Conservation (phyloP, 345 rosid species). For the Gossypium anomalum region DNA sequence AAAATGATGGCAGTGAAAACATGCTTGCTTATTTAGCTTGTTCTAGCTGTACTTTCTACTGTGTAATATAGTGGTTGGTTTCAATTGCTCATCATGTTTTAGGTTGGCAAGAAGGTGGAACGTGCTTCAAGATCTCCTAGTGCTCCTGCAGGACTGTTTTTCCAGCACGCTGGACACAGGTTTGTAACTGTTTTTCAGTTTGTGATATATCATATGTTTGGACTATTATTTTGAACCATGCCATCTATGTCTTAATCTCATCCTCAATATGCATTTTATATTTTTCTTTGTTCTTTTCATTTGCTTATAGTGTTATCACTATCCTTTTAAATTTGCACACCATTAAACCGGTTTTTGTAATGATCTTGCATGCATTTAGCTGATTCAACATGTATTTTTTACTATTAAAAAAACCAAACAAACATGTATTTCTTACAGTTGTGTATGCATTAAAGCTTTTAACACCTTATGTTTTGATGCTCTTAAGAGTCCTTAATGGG, state of each 20-base stretch:
- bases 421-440: not conserved
- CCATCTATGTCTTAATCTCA: conserved; percentile 4
- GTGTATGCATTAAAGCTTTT: not conserved
- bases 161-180: conserved; percentile 81
- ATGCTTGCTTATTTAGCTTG: not conserved
- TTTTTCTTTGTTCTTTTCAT: not conserved
- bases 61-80: not conserved
- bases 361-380: not conserved
- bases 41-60: not conserved
- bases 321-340: too few species aligned
- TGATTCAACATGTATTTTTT: too few species aligned
- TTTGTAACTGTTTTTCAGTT: conserved; percentile 8
- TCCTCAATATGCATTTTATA: not conserved
- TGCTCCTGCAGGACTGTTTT: conserved; percentile 56
- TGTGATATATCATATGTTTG: not conserved
- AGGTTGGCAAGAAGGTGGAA: conserved; percentile 50
- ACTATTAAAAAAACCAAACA: too few species aligned
- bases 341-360: not conserved
- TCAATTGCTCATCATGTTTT: not conserved
- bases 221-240: not conserved
- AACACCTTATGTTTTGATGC: not conserved
- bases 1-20: not conserved
- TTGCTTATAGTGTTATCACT: not conserved
- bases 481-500: not conserved
- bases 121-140: conserved; percentile 30